Percentiles rank a stretch among this genome's conserved stretches.
Conservation (phyloP, 179 eudicot species). For the Carnegiea gigantea region DNA sequence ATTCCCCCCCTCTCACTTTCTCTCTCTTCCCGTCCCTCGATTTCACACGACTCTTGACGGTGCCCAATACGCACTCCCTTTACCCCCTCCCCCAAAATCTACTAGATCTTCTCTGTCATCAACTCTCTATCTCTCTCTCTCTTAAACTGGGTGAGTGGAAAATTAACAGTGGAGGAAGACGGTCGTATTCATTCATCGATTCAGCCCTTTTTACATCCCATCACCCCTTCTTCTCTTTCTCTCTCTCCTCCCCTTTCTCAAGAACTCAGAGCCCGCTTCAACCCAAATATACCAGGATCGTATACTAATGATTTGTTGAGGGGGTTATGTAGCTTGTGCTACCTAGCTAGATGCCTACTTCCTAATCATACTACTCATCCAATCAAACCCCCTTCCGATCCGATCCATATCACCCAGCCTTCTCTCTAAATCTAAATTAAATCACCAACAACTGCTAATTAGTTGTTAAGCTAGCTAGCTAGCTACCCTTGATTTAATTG, state of each 20-base stretch:
- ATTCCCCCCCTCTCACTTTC: conserved; percentile 3
- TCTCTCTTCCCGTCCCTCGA: not conserved
- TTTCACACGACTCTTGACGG: conserved; percentile 1
- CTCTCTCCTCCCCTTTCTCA: not conserved
- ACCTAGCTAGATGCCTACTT: not conserved
- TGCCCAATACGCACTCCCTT: not conserved
- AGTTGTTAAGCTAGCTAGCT: no score
- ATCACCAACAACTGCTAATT: no score
- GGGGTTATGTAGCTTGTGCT: no score
- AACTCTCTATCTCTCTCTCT: not conserved
- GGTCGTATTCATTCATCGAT: not conserved
- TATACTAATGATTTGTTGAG: no score
- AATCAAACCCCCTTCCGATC: not conserved
- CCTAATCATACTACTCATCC: not conserved
- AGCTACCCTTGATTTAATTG: not conserved
- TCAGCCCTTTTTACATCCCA: not conserved
- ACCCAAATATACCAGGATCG: no score
- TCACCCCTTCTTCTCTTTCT: not conserved
- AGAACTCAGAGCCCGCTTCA: not conserved
- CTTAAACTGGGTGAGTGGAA: not conserved
- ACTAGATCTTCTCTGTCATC: not conserved
- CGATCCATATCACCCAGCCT: not conserved
- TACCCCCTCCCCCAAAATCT: not conserved
- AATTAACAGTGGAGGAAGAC: not conserved
- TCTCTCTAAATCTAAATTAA: no score